phyloP scores from a whole-genome alignment of 768 basidiomycete species.

The Leccinum barrowsii region DNA sequence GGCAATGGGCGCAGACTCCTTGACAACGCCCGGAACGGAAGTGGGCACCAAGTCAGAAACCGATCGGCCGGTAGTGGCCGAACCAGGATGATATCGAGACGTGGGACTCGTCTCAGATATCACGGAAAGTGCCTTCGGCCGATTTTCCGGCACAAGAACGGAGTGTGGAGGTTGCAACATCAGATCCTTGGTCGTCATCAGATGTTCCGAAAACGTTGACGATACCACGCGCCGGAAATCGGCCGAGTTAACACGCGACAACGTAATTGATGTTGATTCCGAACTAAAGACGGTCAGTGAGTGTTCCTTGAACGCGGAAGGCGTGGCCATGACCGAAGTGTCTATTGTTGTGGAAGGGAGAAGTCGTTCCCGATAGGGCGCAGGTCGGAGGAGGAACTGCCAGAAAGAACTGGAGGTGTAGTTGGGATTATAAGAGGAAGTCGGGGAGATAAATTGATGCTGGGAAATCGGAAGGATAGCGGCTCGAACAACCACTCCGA shows the following conservation, averaged over 20 bases:
- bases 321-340: conserved; percentile 27
- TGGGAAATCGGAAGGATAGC: conserved; percentile 19
- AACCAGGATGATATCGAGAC: conserved; percentile 5
- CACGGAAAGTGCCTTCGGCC: conserved; percentile 31
- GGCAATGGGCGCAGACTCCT: conserved; percentile 43
- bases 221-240: conserved; percentile 17
- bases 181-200: conserved; percentile 33
- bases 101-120: conserved; percentile 18
- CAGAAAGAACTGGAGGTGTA: conserved; percentile 34
- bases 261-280: conserved; percentile 35
- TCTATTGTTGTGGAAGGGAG: conserved; percentile 29
- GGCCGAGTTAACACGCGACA: conserved; percentile 26
- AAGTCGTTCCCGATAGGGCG: conserved; percentile 38
- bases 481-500: conserved; percentile 44
- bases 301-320: conserved; percentile 45
- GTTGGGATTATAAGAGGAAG: conserved; percentile 14
- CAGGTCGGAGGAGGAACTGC: conserved; percentile 41
- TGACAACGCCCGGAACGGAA: conserved; percentile 48
- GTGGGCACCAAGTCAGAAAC: conserved; percentile 33
- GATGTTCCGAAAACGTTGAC: conserved; percentile 25
- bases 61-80: conserved; percentile 12
- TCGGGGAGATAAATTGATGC: conserved; percentile 18
- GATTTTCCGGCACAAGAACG: conserved; percentile 15
- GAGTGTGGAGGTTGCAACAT: conserved; percentile 35
- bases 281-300: conserved; percentile 51